Base-by-base conservation (phyloP, 2,329 filamentous ascomycete species). In the Monilinia vaccinii-corymbosi region DNA sequence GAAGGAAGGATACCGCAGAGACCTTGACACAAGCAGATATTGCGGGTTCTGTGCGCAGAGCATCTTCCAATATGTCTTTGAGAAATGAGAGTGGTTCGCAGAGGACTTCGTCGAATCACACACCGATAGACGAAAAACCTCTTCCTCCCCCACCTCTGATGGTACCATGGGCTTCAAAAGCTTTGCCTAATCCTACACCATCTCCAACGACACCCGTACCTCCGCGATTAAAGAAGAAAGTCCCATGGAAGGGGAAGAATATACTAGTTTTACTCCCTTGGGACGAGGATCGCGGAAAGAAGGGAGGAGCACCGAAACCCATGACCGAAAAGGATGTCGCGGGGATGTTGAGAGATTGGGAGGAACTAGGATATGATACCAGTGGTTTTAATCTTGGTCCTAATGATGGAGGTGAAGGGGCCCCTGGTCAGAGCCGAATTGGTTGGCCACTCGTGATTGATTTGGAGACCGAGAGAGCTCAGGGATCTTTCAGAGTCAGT, bases 191-290 rank as follows among this genome's bases (percentile, higher is more conserved):
- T 31, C 49, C 62, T 42, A 55, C 51, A 13, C 45, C 60, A 10
- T 64, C 66, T 6, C 69, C 70, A 56, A 75, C 74, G 7, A 71
- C 74, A 32, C 8, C 36, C 3, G 71, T 75, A 50, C 81, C 81
- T 7, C 82, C 82, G n/a, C 76, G 82, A 14, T 64, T 82, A 9
- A 89, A 81, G 74, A 91, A 88, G 71, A 89, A 86, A 74, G 78
- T 92, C 2, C 79, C 81, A 49, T 91, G 88, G 87, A 87, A 81
- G 68, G 86, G 86, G 60, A 91, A 90, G 75, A 85, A 83, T 61
- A 89, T 90, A 57, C 73, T 89, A 67, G 84, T 92, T 47, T 76
- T 85, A 31, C 74, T 92, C 23, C 89, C 88, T 7, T 76, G 81
- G 49, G 84, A 89, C 63, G 85, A 88, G 56, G 79, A 83, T 57